Evolutionary conservation across 345 rosid genomes (phyloP), one percentile per base, ranked within the genome.

Genomic region (Sonneratia caseolaris): DNA sequence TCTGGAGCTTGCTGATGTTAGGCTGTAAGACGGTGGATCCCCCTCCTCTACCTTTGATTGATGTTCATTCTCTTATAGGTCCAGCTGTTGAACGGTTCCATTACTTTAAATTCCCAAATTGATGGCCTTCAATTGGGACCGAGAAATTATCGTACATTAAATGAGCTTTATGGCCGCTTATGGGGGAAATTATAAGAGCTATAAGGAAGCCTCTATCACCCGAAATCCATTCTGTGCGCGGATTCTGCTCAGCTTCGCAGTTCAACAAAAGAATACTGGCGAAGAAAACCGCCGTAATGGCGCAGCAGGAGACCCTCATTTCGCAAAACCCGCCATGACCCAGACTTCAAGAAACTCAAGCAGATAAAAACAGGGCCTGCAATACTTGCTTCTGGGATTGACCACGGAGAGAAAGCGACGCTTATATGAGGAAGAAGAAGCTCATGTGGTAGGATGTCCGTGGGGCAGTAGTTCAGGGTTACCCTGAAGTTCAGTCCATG

Each of bases 221-320:
- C 70, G 97, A 88, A 81, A 90, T 92, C 22, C 94, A 78, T 80
- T 90, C 96, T 0, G 90, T 90, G 16, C 85, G 85, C 40, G 72
- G 79, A 38, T 69, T 79, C 57, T 72, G 83, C 32, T 90, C 76
- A 62, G 88, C 80, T 40, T 21, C 75, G 37, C 74, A 71, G 69
- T 75, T 64, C 53, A 65, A 61, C 69, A 68, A 69, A 64, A 78
- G 68, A 72, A 75, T 70, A 47, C 36, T 6, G 36, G 72, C 65
- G 37, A 77, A 79, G 37, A 87, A 73, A 27, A 64, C 45, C 68
- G 80, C 59, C 66, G 69, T 70, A 72, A n/a, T 47, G 81, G 77
- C 74, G 84, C 74, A 82, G 67, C 71, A 36, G 15, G 68, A 79
- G 32, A 16, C 48, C 84, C 53, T 69, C 93, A 86, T 90, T 70